These are phyloP conservation scores for Mortierella sp. DNA, from an alignment of 371 early-diverging fungal species.

Conservation along the genomic window DNA sequence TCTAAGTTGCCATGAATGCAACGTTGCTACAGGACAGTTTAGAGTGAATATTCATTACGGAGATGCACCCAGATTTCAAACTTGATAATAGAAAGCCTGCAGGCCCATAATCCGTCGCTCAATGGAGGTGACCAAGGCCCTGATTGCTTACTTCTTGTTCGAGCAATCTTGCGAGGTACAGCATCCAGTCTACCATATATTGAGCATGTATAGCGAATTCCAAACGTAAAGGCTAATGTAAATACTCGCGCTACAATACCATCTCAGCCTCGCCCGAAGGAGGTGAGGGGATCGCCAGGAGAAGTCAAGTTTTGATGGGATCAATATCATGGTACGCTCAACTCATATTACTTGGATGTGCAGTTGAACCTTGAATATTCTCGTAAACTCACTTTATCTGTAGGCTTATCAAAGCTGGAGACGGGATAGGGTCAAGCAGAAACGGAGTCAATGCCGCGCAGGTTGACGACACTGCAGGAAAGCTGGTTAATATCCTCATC, in stretches of 20 bases:
- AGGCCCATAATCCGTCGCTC: not conserved
- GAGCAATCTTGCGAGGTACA: constrained; percentile 62
- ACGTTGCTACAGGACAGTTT: too few relatives aligned
- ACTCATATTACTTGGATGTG: not conserved
- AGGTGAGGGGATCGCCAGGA: constrained; percentile 36
- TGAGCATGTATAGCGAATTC: too few relatives aligned
- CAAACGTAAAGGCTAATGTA: too few relatives aligned
- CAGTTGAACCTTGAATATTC: not conserved
- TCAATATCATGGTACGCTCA: constrained; percentile 58
- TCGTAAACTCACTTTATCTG: not conserved
- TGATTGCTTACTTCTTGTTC: constrained; percentile 58
- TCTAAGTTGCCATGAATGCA: not conserved
- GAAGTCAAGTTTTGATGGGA: constrained; percentile 55
- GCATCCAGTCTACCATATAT: not conserved
- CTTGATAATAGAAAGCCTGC: constrained; percentile 30
- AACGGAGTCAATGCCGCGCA: constrained; percentile 24
- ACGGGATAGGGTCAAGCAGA: constrained; percentile 34
- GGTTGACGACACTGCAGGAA: constrained; percentile 57
- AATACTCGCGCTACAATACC: not conserved
- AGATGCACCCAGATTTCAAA: constrained; percentile 24
- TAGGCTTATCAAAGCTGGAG: constrained; percentile 39
- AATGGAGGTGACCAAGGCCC: constrained; percentile 40
- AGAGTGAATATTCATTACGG: not conserved
- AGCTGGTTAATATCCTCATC: constrained; percentile 43
- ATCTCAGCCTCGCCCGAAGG: constrained; percentile 61